These are phyloP conservation scores for Mollisia scopiformis DNA, from an alignment of 2,329 filamentous ascomycete genomes.

Conservation along the genomic window DNA sequence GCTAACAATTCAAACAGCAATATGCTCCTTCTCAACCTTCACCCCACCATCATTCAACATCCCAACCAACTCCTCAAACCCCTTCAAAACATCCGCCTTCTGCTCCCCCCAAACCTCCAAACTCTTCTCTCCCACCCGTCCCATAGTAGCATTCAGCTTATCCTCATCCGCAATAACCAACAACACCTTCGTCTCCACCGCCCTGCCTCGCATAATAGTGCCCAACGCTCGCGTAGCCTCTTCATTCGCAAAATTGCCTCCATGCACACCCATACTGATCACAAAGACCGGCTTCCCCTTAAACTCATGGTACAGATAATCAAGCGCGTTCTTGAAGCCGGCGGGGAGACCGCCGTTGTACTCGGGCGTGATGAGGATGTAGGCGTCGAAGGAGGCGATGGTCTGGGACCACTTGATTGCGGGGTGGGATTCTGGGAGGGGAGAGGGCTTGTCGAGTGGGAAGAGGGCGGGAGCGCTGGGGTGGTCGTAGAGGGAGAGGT, in stretches of 20 bases:
- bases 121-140: background rate
- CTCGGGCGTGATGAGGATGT: slow-evolving; percentile 45
- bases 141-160: background rate
- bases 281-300: slow-evolving; percentile 45
- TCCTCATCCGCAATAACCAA: slow-evolving; percentile 35
- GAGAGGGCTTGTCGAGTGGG: background rate
- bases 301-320: slow-evolving; percentile 51
- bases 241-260: slow-evolving; percentile 40
- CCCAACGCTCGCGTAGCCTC: slow-evolving; percentile 38
- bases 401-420: slow-evolving; percentile 37
- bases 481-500: background rate
- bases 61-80: slow-evolving; percentile 2
- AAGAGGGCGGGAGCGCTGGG: background rate
- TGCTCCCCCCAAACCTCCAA: background rate
- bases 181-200: slow-evolving; percentile 34
- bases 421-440: background rate
- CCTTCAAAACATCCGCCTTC: background rate
- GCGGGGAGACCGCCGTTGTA: slow-evolving; percentile 50
- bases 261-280: slow-evolving; percentile 47
- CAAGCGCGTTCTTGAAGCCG: slow-evolving; percentile 49
- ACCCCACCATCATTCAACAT: background rate
- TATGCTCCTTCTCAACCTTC: background rate
- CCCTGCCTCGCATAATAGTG: slow-evolving; percentile 38
- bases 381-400: slow-evolving; percentile 39
- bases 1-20: background rate